A percentile compares a stretch with the other conserved stretches of the same genome.
Conservation (phyloP, 805 yeast species). For the Candida loeiensis region DNA sequence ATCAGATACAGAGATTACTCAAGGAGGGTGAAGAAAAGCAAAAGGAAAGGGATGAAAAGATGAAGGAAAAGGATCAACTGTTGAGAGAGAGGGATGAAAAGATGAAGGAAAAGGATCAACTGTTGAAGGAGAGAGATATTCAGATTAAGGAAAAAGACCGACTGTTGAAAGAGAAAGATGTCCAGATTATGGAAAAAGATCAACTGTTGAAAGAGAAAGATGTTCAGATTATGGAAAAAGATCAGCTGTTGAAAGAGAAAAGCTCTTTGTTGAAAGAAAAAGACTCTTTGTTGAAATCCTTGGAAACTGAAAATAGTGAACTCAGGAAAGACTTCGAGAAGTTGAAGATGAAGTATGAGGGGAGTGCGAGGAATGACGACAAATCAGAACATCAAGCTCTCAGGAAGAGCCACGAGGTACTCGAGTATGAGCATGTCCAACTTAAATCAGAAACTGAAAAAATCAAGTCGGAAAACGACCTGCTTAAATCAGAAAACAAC, state of each 20-base stretch:
- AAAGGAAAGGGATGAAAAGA: background rate
- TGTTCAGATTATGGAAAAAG: background rate
- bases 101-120: too few relatives aligned
- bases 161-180: background rate
- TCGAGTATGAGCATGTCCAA: too few relatives aligned
- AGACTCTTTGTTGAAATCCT: background rate
- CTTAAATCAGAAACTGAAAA: background rate
- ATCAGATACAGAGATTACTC: conserved; percentile 12
- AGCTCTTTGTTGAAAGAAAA: background rate
- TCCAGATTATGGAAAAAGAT: background rate
- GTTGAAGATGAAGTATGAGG: background rate
- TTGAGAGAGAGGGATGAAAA: too few relatives aligned
- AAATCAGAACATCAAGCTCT: background rate
- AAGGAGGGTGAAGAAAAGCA: conserved; percentile 12
- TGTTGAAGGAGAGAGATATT: background rate
- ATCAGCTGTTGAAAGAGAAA: background rate
- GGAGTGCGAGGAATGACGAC: too few relatives aligned
- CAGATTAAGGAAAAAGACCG: background rate
- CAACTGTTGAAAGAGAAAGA: background rate
- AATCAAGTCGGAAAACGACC: conserved; percentile 1
- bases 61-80: background rate
- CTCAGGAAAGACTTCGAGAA: background rate
- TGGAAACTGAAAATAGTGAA: background rate
- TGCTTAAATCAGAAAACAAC: conserved; percentile 12
- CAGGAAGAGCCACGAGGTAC: background rate